Percentiles rank a stretch among this genome's conserved stretches.
Evolutionary conservation across 1,139 yeast species (phyloP).

Genomic region (Wickerhamomyces sp.): DNA sequence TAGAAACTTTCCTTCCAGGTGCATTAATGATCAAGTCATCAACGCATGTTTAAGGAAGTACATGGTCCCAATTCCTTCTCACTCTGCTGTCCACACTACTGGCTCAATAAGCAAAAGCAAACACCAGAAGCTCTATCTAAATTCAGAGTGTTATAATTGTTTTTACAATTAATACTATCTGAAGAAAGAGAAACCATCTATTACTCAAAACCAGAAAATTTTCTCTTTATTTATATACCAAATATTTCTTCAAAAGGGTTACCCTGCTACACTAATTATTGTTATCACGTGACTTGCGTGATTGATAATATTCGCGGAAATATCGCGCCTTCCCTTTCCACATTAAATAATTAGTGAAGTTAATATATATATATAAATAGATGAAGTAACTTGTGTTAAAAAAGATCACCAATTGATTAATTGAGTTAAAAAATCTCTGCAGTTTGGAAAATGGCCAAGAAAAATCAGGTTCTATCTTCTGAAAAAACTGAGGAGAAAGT

Average conservation of each 20-base stretch:
- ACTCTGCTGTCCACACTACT: slow-evolving; percentile 76
- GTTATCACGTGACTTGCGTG: too few species aligned
- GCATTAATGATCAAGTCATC: background rate
- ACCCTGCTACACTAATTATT: too few species aligned
- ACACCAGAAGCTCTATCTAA: slow-evolving; percentile 54
- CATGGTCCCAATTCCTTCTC: slow-evolving; percentile 28
- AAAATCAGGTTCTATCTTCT: background rate
- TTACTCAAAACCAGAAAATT: too few species aligned
- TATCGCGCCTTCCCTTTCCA: too few species aligned
- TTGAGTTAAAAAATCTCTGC: background rate
- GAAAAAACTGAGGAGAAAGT: slow-evolving; percentile 1
- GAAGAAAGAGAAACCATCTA: slow-evolving; percentile 19
- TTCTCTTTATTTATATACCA: background rate
- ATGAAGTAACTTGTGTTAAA: too few species aligned
- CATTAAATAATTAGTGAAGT: too few species aligned
- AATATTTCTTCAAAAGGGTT: too few species aligned
- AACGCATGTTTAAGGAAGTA: background rate
- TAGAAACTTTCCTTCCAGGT: slow-evolving; percentile 3
- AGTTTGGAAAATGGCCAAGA: slow-evolving; percentile 7
- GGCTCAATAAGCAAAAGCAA: slow-evolving; percentile 30
- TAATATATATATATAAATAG: too few species aligned
- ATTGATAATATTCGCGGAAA: background rate
- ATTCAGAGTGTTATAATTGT: slow-evolving; percentile 38
- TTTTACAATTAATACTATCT: slow-evolving; percentile 21
- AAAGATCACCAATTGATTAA: too few species aligned